Evolutionary conservation across 1,284 basidiomycete genomes (phyloP).

Genomic region (Tilletiaria anomala): DNA sequence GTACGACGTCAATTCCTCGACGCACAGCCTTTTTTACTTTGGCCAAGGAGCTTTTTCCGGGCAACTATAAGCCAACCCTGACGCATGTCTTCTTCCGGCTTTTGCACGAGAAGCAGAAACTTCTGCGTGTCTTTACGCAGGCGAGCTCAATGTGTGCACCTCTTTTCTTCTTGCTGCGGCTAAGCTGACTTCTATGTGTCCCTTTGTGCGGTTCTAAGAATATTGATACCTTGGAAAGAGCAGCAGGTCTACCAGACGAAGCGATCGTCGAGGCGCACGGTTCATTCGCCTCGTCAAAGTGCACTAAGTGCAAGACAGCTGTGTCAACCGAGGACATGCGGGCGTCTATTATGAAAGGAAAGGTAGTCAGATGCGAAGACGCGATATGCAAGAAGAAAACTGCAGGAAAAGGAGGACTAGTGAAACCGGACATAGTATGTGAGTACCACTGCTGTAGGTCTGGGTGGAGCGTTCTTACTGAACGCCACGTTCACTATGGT

Average conservation of each 20-base stretch:
- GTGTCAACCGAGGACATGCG: constrained; percentile 24
- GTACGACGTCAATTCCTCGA: background rate
- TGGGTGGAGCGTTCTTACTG: background rate
- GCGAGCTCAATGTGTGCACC: constrained; percentile 38
- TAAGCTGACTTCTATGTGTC: background rate
- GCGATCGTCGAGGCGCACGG: constrained; percentile 88
- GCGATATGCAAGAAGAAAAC: constrained; percentile 8
- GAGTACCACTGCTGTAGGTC: too few species aligned
- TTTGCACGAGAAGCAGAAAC: constrained; percentile 51
- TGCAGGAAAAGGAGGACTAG: constrained; percentile 9
- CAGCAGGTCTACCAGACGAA: constrained; percentile 59
- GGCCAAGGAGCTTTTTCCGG: constrained; percentile 70
- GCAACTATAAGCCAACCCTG: constrained; percentile 66
- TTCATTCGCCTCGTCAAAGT: constrained; percentile 42
- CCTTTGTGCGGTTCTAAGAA: too few species aligned
- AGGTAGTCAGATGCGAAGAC: constrained; percentile 24
- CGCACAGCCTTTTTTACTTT: constrained; percentile 39
- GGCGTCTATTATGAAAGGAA: constrained; percentile 14
- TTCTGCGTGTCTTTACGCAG: constrained; percentile 62
- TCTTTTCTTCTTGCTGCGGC: background rate
- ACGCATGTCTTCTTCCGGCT: constrained; percentile 81
- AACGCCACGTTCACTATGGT: background rate
- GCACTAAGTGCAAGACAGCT: constrained; percentile 17
- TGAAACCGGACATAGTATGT: constrained; percentile 40
- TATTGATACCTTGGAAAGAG: constrained; percentile 81